A percentile compares a stretch with the other conserved stretches of the same genome.
Evolutionary conservation across 306 rosid species (phyloP).

Genomic region (Cicer arietinum): DNA sequence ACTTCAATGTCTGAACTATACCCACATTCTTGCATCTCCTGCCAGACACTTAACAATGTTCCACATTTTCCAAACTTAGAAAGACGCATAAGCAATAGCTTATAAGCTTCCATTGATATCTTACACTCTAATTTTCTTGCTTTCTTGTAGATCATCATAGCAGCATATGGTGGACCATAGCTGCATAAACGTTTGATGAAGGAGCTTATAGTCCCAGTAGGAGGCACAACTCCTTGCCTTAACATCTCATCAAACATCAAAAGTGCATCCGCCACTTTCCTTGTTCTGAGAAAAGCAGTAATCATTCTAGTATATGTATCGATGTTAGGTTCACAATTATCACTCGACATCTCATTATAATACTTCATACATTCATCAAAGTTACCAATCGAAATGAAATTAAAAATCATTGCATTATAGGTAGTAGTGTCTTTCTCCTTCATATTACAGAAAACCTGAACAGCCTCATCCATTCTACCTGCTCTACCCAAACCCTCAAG

Average conservation of each 20-base stretch:
- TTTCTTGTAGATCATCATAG: slow-evolving; percentile 75
- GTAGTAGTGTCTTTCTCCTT: slow-evolving; percentile 49
- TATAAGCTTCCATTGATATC: slow-evolving; percentile 71
- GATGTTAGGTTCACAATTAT: slow-evolving; percentile 60
- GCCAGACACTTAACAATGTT: slow-evolving; percentile 73
- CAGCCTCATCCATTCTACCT: slow-evolving; percentile 63
- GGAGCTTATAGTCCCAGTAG: slow-evolving; percentile 66
- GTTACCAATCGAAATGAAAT: slow-evolving; percentile 60
- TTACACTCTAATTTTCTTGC: slow-evolving; percentile 66
- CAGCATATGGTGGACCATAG: slow-evolving; percentile 94
- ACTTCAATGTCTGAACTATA: slow-evolving; percentile 72
- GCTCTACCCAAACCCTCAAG: slow-evolving; percentile 85
- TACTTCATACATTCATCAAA: slow-evolving; percentile 62
- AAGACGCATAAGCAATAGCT: slow-evolving; percentile 82
- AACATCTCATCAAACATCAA: slow-evolving; percentile 86
- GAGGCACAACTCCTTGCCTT: slow-evolving; percentile 62
- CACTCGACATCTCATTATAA: slow-evolving; percentile 62
- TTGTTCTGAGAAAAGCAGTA: slow-evolving; percentile 58
- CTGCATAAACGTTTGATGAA: slow-evolving; percentile 71
- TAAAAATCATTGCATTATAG: slow-evolving; percentile 79
- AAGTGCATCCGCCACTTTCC: slow-evolving; percentile 84
- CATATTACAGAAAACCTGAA: slow-evolving; percentile 63
- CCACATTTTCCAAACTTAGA: slow-evolving; percentile 87
- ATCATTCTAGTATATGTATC: slow-evolving; percentile 70
- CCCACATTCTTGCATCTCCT: slow-evolving; percentile 86